Evolutionary conservation across 352 stramenopile species (phyloP).

Genomic region (Pythium guiyangense): DNA sequence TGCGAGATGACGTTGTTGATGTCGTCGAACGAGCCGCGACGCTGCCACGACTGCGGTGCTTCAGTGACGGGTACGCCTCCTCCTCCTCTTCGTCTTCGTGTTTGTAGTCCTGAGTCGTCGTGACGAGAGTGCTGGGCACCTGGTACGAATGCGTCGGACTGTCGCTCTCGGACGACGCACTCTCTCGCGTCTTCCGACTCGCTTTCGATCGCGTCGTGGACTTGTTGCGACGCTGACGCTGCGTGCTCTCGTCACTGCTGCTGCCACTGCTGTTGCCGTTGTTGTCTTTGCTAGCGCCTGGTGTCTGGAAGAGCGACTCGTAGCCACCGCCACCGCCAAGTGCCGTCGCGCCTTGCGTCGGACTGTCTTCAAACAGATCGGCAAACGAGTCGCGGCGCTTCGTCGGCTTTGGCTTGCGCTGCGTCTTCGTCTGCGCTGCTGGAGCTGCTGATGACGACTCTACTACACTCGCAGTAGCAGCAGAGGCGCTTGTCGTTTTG

Average conservation of each 20-base stretch:
- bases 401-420: constrained; percentile 7
- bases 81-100: constrained; percentile 5
- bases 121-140: background rate
- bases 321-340: constrained; percentile 39
- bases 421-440: background rate
- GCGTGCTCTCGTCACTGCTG: background rate
- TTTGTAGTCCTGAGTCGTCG: background rate
- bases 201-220: background rate
- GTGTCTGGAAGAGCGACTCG: constrained; percentile 47
- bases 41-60: constrained; percentile 8
- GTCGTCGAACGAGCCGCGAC: background rate
- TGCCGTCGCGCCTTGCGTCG: constrained; percentile 12
- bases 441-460: background rate
- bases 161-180: background rate
- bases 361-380: constrained; percentile 60
- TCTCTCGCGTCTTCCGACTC: background rate
- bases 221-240: background rate
- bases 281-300: constrained; percentile 8
- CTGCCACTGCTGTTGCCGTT: constrained; percentile 2
- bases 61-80: constrained; percentile 18
- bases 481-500: too few species aligned
- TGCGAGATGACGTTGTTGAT: background rate
- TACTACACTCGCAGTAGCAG: too few species aligned
- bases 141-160: background rate
- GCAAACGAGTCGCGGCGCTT: constrained; percentile 70